Conservation (phyloP, 2,329 filamentous ascomycete species). For the Diaporthe sp. region DNA sequence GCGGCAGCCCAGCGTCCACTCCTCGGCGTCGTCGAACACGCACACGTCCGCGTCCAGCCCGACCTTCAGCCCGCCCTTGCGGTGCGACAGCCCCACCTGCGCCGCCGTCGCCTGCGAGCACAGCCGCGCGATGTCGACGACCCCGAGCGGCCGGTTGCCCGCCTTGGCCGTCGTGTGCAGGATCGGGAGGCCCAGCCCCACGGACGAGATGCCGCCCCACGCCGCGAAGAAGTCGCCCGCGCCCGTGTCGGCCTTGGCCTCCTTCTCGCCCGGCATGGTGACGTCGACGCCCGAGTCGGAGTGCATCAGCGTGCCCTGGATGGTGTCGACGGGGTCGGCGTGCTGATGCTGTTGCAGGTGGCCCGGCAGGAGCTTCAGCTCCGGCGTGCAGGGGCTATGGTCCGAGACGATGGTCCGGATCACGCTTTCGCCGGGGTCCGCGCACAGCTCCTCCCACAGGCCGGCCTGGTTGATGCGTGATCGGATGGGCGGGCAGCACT, state of each 20-base stretch:
- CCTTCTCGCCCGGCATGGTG: constrained; percentile 49
- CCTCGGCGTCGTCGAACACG: constrained; percentile 87
- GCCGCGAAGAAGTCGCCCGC: constrained; percentile 92
- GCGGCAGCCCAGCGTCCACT: constrained; percentile 78
- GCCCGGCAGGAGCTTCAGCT: constrained; percentile 87
- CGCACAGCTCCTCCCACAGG: constrained; percentile 85
- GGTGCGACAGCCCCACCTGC: constrained; percentile 86
- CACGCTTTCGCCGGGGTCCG: constrained; percentile 73
- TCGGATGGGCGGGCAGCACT: constrained; percentile 94
- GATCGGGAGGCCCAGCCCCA: constrained; percentile 92
- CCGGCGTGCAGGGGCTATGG: constrained; percentile 95
- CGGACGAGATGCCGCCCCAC: constrained; percentile 96
- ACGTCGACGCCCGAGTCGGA: constrained; percentile 68
- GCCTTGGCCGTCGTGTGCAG: constrained; percentile 82
- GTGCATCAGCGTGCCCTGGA: constrained; percentile 55
- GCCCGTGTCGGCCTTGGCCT: constrained; percentile 51
- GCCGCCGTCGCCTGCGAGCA: constrained; percentile 88
- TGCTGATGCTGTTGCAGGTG: constrained; percentile 64
- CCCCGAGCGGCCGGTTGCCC: constrained; percentile 57
- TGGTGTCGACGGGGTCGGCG: constrained; percentile 30
- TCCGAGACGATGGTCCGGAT: constrained; percentile 94
- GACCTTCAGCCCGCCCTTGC: constrained; percentile 83
- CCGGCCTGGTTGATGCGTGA: constrained; percentile 84
- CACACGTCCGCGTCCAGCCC: constrained; percentile 93
- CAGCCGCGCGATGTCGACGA: constrained; percentile 86